phyloP scores from a whole-genome alignment of 176 grass and related monocot species.

The Puya raimondii region DNA sequence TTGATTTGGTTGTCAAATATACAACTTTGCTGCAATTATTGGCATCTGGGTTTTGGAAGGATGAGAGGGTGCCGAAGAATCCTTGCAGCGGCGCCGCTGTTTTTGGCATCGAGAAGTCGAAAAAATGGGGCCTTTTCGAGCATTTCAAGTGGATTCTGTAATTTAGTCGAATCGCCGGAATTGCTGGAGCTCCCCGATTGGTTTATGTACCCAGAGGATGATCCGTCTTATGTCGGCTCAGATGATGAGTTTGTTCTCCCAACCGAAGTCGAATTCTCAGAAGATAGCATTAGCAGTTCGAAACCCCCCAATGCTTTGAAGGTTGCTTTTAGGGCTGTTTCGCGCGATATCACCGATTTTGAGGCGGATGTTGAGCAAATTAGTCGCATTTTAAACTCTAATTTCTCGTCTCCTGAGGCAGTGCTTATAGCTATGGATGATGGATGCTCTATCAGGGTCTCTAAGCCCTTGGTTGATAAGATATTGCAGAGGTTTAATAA shows the following conservation, averaged over 20 bases:
- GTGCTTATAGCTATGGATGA: slow-evolving; percentile 47
- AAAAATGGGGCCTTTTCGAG: background rate
- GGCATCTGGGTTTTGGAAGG: slow-evolving; percentile 4
- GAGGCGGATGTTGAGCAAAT: slow-evolving; percentile 48
- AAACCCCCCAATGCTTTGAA: background rate
- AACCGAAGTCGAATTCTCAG: slow-evolving; percentile 9
- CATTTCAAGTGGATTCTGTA: slow-evolving; percentile 25
- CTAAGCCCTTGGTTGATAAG: slow-evolving; percentile 38
- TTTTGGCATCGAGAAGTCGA: slow-evolving; percentile 5
- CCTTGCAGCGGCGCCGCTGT: background rate
- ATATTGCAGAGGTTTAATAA: slow-evolving; percentile 53
- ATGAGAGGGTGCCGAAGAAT: slow-evolving; percentile 30
- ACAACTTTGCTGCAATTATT: background rate
- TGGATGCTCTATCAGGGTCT: slow-evolving; percentile 39
- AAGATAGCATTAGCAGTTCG: slow-evolving; percentile 5
- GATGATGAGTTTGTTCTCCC: slow-evolving; percentile 60
- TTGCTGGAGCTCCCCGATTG: slow-evolving; percentile 47
- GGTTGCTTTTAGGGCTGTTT: background rate
- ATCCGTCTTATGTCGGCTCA: slow-evolving; percentile 4
- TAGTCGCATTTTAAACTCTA: slow-evolving; percentile 33
- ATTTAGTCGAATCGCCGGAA: slow-evolving; percentile 12
- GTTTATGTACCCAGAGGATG: slow-evolving; percentile 47
- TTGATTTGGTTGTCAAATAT: background rate
- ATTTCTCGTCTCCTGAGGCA: slow-evolving; percentile 48
- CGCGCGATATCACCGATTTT: slow-evolving; percentile 26